These are phyloP conservation scores for Cerioporus squamosus DNA, from an alignment of 1,284 basidiomycete genomes.

Conservation along the genomic window DNA sequence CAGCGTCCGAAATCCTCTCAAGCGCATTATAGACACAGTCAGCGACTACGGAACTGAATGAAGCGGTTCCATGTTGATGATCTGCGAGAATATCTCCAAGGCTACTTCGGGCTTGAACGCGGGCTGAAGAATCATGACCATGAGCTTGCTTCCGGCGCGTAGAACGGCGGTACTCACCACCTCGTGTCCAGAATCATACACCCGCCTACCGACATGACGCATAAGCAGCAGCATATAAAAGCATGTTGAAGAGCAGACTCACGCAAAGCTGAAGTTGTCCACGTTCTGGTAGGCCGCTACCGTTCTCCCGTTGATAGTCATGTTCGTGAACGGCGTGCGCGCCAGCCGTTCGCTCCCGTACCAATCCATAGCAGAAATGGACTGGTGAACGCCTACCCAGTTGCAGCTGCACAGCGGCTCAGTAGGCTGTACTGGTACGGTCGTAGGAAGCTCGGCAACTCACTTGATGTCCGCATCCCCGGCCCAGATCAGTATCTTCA, in stretches of 20 bases:
- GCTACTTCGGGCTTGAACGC: constrained; percentile 62
- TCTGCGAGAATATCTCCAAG: constrained; percentile 59
- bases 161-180: constrained; percentile 46
- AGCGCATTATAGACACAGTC: too few relatives aligned
- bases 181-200: constrained; percentile 61
- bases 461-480: constrained; percentile 53
- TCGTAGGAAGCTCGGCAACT: not conserved
- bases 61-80: constrained; percentile 53
- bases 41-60: constrained; percentile 49
- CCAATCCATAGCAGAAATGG: constrained; percentile 65
- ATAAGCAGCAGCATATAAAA: not conserved
- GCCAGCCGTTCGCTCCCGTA: constrained; percentile 52
- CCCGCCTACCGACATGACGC: constrained; percentile 40
- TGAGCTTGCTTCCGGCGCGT: too few relatives aligned
- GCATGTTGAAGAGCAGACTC: constrained; percentile 1
- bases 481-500: constrained; percentile 64
- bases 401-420: constrained; percentile 52
- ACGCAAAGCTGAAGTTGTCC: constrained; percentile 56
- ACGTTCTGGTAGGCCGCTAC: constrained; percentile 65
- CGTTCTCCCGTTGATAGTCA: constrained; percentile 53
- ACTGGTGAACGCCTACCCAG: constrained; percentile 62
- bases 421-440: too few relatives aligned
- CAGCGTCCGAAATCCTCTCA: too few relatives aligned
- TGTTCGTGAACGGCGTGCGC: constrained; percentile 53
- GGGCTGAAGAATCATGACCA: constrained; percentile 38